Evolutionary conservation across 768 basidiomycete species (phyloP).

Genomic region (Amanita jacksonii): DNA sequence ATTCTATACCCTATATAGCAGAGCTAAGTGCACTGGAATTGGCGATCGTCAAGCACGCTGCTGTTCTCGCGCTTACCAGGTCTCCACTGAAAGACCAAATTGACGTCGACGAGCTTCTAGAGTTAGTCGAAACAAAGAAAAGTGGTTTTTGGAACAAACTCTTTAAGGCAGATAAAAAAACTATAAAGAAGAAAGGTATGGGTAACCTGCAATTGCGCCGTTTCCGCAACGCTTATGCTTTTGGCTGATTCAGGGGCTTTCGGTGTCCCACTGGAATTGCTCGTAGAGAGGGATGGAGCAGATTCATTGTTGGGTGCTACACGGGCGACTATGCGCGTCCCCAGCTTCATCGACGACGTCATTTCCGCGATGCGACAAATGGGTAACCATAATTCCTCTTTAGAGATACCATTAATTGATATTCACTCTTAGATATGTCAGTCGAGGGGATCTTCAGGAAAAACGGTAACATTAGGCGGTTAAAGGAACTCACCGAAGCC

Average conservation of each 20-base stretch:
- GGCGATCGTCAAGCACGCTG: conserved; percentile 86
- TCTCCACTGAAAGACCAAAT: conserved; percentile 75
- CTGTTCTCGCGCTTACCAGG: conserved; percentile 69
- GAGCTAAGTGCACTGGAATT: conserved; percentile 79
- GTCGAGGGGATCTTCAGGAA: conserved; percentile 98
- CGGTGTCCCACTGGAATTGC: conserved; percentile 81
- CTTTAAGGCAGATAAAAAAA: conserved; percentile 92
- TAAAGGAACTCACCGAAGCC: conserved; percentile 84
- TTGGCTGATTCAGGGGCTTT: conserved; percentile 63
- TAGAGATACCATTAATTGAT: conserved; percentile 9
- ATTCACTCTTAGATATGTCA: conserved; percentile 73
- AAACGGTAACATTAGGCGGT: conserved; percentile 91
- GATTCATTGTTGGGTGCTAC: conserved; percentile 91
- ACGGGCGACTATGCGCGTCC: conserved; percentile 74
- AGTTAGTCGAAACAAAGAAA: conserved; percentile 89
- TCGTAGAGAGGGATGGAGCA: conserved; percentile 92
- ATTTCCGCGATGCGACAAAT: conserved; percentile 98
- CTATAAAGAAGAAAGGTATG: conserved; percentile 78
- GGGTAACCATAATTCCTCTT: conserved; percentile 44
- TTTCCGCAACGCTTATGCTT: conserved; percentile 8
- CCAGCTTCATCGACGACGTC: conserved; percentile 97
- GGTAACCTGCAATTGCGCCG: conserved; percentile 9
- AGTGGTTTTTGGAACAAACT: conserved; percentile 93
- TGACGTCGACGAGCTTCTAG: conserved; percentile 88
- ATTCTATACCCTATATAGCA: conserved; percentile 73